Evolutionary conservation across 164 flowering plant species (phyloP).

Genomic region (Saururus chinensis): DNA sequence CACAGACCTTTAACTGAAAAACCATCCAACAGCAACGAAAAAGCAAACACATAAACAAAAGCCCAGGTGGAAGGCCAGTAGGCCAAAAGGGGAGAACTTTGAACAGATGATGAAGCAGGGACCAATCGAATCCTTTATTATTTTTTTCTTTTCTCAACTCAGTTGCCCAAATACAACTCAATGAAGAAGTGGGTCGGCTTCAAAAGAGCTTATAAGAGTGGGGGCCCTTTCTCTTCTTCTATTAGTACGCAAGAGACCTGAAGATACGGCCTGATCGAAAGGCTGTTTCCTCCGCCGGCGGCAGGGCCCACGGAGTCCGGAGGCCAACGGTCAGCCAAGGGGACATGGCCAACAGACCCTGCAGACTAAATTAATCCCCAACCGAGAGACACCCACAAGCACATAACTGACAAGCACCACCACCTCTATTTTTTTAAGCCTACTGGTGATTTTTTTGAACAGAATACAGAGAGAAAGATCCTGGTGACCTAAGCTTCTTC

Average conservation of each 20-base stretch:
- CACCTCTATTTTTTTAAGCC: constrained; percentile 20
- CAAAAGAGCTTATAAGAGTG: constrained; percentile 6
- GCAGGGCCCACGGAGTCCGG: constrained; percentile 81
- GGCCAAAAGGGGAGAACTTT: neutral
- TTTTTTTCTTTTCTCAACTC: too few species aligned
- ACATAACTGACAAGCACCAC: constrained; percentile 43
- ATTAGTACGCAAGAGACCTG: constrained; percentile 23
- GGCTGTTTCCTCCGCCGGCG: constrained; percentile 29
- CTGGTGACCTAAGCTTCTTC: constrained; percentile 24
- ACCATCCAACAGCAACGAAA: constrained; percentile 3
- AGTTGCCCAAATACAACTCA: too few species aligned
- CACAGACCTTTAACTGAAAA: constrained; percentile 4
- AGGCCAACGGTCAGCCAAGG: constrained; percentile 16
- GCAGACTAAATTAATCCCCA: constrained; percentile 34
- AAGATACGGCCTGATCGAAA: constrained; percentile 1
- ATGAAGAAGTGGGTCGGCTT: constrained; percentile 21
- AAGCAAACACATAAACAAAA: constrained; percentile 14
- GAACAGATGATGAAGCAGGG: neutral
- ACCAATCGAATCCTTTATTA: constrained; percentile 37
- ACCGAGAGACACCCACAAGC: constrained; percentile 41
- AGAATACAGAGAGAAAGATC: constrained; percentile 8
- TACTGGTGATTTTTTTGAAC: constrained; percentile 13
- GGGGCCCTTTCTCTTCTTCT: constrained; percentile 18
- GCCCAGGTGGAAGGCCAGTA: constrained; percentile 5
- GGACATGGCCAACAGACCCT: constrained; percentile 6